phyloP scores from a whole-genome alignment of 1,284 basidiomycete species.

The Leccinum pallidistipes region DNA sequence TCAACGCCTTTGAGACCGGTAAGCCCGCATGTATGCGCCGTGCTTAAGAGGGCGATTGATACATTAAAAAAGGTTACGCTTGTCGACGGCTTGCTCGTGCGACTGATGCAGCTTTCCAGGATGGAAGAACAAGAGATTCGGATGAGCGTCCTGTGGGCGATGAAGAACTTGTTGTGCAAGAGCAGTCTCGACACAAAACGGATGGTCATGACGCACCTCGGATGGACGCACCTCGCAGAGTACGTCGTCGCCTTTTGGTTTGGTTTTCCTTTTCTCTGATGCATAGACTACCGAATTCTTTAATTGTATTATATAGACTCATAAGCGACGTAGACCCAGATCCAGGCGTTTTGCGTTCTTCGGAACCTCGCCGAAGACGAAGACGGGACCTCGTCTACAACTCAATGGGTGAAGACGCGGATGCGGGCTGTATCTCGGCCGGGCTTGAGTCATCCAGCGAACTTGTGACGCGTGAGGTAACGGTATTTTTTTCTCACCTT shows the following conservation, averaged over 20 bases:
- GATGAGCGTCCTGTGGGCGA: slow-evolving; percentile 74
- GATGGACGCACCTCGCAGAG: slow-evolving; percentile 58
- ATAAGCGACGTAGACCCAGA: slow-evolving; percentile 46
- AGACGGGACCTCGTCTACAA: slow-evolving; percentile 55
- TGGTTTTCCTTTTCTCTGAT: background rate
- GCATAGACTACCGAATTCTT: background rate
- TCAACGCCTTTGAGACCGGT: slow-evolving; percentile 78
- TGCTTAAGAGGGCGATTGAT: background rate
- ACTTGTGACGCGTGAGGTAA: slow-evolving; percentile 54
- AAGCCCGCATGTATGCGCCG: slow-evolving; percentile 28
- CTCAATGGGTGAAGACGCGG: slow-evolving; percentile 46
- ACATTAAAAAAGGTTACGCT: slow-evolving; percentile 40
- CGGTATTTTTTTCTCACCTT: background rate
- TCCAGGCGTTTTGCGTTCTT: slow-evolving; percentile 60
- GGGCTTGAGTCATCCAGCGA: slow-evolving; percentile 51
- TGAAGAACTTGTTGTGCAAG: slow-evolving; percentile 77
- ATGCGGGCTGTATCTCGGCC: slow-evolving; percentile 46
- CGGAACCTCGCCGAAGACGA: slow-evolving; percentile 64
- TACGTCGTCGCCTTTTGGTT: slow-evolving; percentile 33
- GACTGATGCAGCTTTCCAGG: slow-evolving; percentile 58
- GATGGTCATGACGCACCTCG: slow-evolving; percentile 60
- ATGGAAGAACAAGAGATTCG: slow-evolving; percentile 57
- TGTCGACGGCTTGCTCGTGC: slow-evolving; percentile 60
- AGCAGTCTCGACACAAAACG: slow-evolving; percentile 58
- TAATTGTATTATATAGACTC: slow-evolving; percentile 42